These are phyloP conservation scores for Nakazawaea ernobii DNA, from an alignment of 805 yeast genomes.

Conservation along the genomic window DNA sequence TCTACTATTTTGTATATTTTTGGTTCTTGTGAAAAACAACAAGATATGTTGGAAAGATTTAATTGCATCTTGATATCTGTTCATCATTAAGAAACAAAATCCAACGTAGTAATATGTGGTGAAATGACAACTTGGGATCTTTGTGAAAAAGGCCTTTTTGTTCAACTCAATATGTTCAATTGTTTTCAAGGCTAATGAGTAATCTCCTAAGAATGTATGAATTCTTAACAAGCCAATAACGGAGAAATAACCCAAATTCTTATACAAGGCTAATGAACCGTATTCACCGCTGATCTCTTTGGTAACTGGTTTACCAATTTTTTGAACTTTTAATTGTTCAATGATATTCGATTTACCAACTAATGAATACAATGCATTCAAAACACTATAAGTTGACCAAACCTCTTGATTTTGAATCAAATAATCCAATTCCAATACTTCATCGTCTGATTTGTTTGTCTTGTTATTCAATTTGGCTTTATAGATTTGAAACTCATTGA, in stretches of 20 bases:
- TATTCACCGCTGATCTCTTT: conserved; percentile 35
- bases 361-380: conserved; percentile 42
- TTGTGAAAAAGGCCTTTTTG: conserved; percentile 40
- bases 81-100: conserved; percentile 43
- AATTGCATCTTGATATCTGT: conserved; percentile 45
- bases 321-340: conserved; percentile 32
- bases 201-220: conserved; percentile 45
- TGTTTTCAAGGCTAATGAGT: conserved; percentile 41
- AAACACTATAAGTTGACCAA: conserved; percentile 42
- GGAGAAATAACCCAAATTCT: conserved; percentile 41
- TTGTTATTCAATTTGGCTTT: conserved; percentile 30
- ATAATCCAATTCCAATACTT: conserved; percentile 27
- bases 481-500: conserved; percentile 37
- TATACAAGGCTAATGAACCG: conserved; percentile 36
- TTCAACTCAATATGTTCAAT: conserved; percentile 41
- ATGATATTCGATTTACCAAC: conserved; percentile 26
- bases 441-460: conserved; percentile 20
- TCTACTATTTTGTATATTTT: conserved; percentile 30
- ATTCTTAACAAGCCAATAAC: conserved; percentile 44
- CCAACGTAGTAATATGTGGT: conserved; percentile 48
- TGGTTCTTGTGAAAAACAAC: conserved; percentile 39
- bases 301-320: conserved; percentile 18
- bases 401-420: conserved; percentile 33
- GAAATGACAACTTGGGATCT: conserved; percentile 44
- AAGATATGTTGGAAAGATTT: conserved; percentile 42